Percentiles rank a stretch among this genome's conserved stretches.
Conservation (phyloP, 202 grass and related monocot genomes). For the Hordeum pubiflorum region DNA sequence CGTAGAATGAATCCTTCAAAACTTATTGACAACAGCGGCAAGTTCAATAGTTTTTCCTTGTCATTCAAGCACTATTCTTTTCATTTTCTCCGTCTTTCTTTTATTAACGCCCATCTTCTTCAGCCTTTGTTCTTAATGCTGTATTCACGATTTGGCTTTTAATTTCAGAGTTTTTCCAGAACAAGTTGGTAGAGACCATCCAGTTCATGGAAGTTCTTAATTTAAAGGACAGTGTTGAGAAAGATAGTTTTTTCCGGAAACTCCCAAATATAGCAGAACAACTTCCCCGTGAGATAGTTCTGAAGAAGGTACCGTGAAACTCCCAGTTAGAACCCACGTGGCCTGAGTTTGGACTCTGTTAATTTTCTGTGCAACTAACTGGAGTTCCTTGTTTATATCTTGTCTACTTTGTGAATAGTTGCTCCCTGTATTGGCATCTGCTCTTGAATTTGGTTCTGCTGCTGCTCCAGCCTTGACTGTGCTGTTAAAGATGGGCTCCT, state of each 20-base stretch:
- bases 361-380: neutral
- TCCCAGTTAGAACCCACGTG: conserved; percentile 13
- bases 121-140: neutral
- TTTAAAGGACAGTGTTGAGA: conserved; percentile 97
- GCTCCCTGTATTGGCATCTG: conserved; percentile 85
- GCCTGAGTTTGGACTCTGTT: neutral
- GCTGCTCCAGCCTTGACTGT: conserved; percentile 93
- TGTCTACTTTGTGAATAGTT: conserved; percentile 47
- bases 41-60: conserved; percentile 19
- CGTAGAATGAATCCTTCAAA: conserved; percentile 98
- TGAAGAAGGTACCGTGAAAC: conserved; percentile 74
- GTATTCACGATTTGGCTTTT: conserved; percentile 14
- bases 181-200: conserved; percentile 93
- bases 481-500: conserved; percentile 95
- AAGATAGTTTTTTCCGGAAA: conserved; percentile 93
- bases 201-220: conserved; percentile 98
- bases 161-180: conserved; percentile 88
- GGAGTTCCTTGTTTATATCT: neutral
- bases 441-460: conserved; percentile 98
- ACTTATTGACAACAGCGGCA: conserved; percentile 96
- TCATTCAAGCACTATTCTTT: neutral
- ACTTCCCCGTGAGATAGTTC: conserved; percentile 88
- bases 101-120: neutral
- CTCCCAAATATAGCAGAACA: conserved; percentile 93
- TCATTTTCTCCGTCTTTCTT: conserved; percentile 7